Evolutionary conservation across 2,329 filamentous ascomycete genomes (phyloP).

Genomic region (Colletotrichum limetticola): DNA sequence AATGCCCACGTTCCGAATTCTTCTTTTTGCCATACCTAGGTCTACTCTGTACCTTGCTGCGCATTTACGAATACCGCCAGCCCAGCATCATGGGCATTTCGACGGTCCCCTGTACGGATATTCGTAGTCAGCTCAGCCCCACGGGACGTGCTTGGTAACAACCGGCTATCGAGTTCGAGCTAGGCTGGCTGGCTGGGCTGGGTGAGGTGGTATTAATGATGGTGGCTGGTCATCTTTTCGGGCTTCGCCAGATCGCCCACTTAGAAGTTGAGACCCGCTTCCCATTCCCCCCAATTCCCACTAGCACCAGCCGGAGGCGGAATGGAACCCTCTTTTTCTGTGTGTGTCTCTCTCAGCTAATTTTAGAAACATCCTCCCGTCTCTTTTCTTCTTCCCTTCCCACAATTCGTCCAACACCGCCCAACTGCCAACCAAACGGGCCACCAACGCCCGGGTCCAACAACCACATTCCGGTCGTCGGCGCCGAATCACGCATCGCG

Average conservation of each 20-base stretch:
- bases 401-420: not conserved
- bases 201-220: constrained; percentile 10
- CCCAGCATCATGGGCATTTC: no score
- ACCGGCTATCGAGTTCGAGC: not conserved
- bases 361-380: constrained; percentile 17
- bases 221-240: constrained; percentile 16
- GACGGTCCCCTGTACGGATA: no score
- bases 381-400: not conserved
- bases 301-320: constrained; percentile 13
- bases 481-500: constrained; percentile 2
- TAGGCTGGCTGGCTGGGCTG: constrained; percentile 7
- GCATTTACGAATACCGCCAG: no score
- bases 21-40: not conserved
- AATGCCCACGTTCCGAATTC: constrained; percentile 11
- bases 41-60: not conserved
- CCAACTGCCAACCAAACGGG: not conserved
- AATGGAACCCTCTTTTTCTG: not conserved
- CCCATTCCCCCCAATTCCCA: not conserved
- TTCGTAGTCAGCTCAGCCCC: constrained; percentile 10
- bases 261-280: not conserved
- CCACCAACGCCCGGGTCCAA: not conserved
- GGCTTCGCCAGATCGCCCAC: constrained; percentile 31
- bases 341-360: constrained; percentile 4
- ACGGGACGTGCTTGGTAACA: constrained; percentile 7
- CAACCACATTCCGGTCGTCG: constrained; percentile 10